phyloP scores from a whole-genome alignment of 2,329 filamentous ascomycete genomes.

The Cladophialophora yegresii region DNA sequence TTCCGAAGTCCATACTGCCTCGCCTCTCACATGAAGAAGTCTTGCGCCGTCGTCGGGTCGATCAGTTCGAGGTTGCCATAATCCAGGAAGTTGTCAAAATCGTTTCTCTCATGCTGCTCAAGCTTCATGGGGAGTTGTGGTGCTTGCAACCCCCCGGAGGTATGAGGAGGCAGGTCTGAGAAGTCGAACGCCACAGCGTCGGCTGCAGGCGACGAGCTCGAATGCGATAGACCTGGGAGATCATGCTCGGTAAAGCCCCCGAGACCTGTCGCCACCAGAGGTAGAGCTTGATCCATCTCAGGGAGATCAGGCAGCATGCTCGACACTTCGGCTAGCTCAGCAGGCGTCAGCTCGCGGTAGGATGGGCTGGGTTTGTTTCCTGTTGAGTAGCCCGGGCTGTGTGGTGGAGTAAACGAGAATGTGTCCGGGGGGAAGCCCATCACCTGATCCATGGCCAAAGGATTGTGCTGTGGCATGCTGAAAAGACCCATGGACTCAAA shows the following conservation, averaged over 20 bases:
- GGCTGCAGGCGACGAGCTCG: conserved; percentile 34
- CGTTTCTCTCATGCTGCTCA: conserved; percentile 28
- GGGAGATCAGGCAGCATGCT: conserved; percentile 32
- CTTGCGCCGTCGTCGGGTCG: conserved; percentile 27
- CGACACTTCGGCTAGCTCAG: conserved; percentile 31
- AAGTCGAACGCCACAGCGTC: conserved; percentile 36
- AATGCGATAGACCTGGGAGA: conserved; percentile 33
- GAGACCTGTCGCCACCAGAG: conserved; percentile 18
- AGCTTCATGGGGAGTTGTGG: conserved; percentile 30
- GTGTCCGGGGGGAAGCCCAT: conserved; percentile 43
- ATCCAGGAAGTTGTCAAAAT: conserved; percentile 38
- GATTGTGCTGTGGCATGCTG: conserved; percentile 24
- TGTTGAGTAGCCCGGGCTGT: conserved; percentile 48
- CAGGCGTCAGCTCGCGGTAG: conserved; percentile 45
- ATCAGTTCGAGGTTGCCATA: conserved; percentile 35
- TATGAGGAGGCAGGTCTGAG: conserved; percentile 22
- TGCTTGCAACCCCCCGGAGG: conserved; percentile 16
- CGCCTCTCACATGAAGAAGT: conserved; percentile 27
- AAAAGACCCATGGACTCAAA: conserved; percentile 39
- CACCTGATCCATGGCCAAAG: conserved; percentile 28
- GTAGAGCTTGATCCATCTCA: conserved; percentile 25
- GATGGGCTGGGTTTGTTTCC: conserved; percentile 44
- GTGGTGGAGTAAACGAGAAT: conserved; percentile 52
- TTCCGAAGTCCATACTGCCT: not conserved
- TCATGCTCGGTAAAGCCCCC: conserved; percentile 27